Percentiles rank a stretch among this genome's conserved stretches.
Conservation (phyloP, 2,329 filamentous ascomycete species). For the Catunica adiposa region DNA sequence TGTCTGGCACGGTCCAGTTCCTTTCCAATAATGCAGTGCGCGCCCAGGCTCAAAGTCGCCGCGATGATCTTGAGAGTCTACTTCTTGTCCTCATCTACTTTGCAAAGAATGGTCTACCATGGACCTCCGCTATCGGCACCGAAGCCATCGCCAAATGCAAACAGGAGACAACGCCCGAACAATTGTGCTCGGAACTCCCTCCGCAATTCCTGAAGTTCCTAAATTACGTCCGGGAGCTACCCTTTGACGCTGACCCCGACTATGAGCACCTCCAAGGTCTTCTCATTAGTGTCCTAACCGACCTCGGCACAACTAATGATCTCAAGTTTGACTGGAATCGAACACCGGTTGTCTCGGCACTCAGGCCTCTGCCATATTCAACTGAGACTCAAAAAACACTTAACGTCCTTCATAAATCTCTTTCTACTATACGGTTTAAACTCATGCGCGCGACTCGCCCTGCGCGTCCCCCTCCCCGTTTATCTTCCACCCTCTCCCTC, state of each 20-base stretch:
- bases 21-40: slow-evolving; percentile 11
- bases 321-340: slow-evolving; percentile 10
- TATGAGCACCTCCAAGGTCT: slow-evolving; percentile 11
- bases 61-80: slow-evolving; percentile 11
- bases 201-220: slow-evolving; percentile 11
- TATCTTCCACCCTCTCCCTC: background rate
- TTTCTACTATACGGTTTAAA: slow-evolving; percentile 7
- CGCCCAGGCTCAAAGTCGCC: slow-evolving; percentile 8
- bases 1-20: slow-evolving; percentile 13
- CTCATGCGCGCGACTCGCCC: slow-evolving; percentile 6
- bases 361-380: slow-evolving; percentile 10
- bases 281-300: slow-evolving; percentile 3
- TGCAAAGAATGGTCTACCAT: slow-evolving; percentile 11
- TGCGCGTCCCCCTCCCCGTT: background rate
- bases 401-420: slow-evolving; percentile 5
- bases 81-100: slow-evolving; percentile 11
- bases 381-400: slow-evolving; percentile 2
- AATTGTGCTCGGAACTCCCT: slow-evolving; percentile 7
- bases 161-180: slow-evolving; percentile 6
- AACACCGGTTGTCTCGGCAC: slow-evolving; percentile 1
- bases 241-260: slow-evolving; percentile 10
- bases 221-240: slow-evolving; percentile 8
- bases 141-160: slow-evolving; percentile 10
- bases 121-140: slow-evolving; percentile 4
- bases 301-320: slow-evolving; percentile 9